Evolutionary conservation across 352 stramenopile genomes (phyloP).

Genomic region (Phytophthora agathidicida): DNA sequence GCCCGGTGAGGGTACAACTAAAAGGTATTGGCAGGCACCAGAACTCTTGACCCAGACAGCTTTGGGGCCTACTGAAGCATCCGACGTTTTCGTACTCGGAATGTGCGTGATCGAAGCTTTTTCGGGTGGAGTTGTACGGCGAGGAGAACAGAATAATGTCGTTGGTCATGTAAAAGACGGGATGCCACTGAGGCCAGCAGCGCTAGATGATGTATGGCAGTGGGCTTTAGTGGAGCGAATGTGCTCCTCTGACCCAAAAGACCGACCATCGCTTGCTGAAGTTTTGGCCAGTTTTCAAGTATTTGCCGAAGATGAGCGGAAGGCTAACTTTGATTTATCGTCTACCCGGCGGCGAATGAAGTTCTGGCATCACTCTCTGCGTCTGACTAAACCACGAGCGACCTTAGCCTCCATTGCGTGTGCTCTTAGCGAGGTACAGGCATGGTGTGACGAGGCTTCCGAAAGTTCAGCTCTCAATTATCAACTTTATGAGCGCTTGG

Average conservation of each 20-base stretch:
- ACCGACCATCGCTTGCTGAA: conserved; percentile 22
- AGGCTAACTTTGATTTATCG: conserved; percentile 11
- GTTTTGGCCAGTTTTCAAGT: conserved; percentile 35
- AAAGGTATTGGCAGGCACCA: conserved; percentile 29
- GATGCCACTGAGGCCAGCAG: conserved; percentile 16
- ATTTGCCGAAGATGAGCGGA: conserved; percentile 31
- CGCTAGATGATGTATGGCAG: conserved; percentile 23
- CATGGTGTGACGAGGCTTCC: conserved; percentile 34
- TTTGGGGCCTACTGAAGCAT: conserved; percentile 28
- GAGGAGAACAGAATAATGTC: not conserved
- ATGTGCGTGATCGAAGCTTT: conserved; percentile 43
- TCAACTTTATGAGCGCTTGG: conserved; percentile 33
- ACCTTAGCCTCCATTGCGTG: conserved; percentile 25
- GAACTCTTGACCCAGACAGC: conserved; percentile 5
- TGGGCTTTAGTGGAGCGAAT: conserved; percentile 40
- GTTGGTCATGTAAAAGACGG: not conserved
- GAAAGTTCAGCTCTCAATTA: conserved; percentile 35
- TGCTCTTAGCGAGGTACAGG: conserved; percentile 29
- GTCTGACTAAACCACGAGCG: conserved; percentile 14
- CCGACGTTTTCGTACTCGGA: conserved; percentile 34
- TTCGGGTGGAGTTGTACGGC: conserved; percentile 26
- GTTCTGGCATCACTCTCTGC: not conserved
- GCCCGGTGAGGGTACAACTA: not conserved
- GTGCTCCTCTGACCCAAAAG: conserved; percentile 21
- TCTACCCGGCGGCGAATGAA: conserved; percentile 18